Percentiles rank a stretch among this genome's conserved stretches.
Evolutionary conservation across 306 rosid species (phyloP).

Genomic region (Citrullus amarus): DNA sequence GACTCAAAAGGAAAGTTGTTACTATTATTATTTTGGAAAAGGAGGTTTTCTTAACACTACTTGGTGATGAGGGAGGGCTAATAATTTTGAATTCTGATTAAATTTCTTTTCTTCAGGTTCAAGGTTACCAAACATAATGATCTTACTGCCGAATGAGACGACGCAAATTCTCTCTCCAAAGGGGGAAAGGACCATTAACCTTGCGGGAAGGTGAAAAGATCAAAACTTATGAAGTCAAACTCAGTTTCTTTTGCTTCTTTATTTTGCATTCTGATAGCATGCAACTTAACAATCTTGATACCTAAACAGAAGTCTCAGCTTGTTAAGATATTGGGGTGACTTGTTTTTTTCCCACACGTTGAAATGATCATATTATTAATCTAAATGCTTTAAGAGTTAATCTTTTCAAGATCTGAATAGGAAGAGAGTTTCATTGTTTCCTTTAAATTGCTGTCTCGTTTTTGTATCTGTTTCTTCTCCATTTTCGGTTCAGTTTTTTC

Average conservation of each 20-base stretch:
- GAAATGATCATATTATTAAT: constrained; percentile 2
- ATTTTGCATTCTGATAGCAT: neutral
- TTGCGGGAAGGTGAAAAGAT: constrained; percentile 76
- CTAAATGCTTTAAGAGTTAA: neutral
- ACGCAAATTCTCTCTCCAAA: constrained; percentile 26
- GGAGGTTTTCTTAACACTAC: neutral
- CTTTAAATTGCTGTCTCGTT: no score
- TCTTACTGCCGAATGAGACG: constrained; percentile 54
- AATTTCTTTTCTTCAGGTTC: constrained; percentile 38
- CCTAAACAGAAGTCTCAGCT: neutral
- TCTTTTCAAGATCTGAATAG: no score
- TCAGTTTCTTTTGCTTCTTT: constrained; percentile 8
- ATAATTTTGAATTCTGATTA: neutral
- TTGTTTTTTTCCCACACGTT: neutral
- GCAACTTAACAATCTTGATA: neutral
- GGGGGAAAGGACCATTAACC: constrained; percentile 43
- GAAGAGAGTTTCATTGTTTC: no score
- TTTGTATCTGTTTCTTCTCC: no score
- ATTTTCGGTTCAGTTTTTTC: no score
- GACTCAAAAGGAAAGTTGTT: neutral
- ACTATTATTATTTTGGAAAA: neutral
- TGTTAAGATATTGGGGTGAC: neutral
- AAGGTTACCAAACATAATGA: constrained; percentile 43
- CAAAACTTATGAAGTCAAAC: constrained; percentile 4
- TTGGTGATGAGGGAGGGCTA: neutral